Evolutionary conservation across 2,329 filamentous ascomycete species (phyloP).

Genomic region (Monosporascus sp.): DNA sequence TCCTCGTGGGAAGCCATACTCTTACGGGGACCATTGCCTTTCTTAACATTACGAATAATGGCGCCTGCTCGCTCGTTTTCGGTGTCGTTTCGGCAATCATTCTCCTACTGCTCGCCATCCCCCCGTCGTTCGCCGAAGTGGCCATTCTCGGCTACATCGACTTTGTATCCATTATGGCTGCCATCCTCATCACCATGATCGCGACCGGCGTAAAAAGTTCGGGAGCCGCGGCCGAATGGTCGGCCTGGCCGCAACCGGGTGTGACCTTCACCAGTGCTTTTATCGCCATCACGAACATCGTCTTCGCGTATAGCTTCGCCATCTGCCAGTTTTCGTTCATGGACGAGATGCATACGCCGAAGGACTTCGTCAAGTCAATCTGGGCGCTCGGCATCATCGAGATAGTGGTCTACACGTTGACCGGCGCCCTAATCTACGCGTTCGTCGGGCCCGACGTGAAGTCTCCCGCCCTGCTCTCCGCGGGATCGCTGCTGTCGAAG

Average conservation of each 20-base stretch:
- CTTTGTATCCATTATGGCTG: conserved; percentile 52
- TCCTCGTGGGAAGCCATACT: conserved; percentile 59
- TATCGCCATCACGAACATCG: conserved; percentile 53
- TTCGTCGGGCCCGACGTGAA: conserved; percentile 52
- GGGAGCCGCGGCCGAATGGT: conserved; percentile 22
- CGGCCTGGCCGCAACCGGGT: conserved; percentile 26
- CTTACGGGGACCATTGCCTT: conserved; percentile 58
- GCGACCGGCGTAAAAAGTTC: conserved; percentile 41
- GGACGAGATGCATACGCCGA: conserved; percentile 36
- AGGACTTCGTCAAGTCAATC: conserved; percentile 34
- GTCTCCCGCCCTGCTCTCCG: conserved; percentile 57
- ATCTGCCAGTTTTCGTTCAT: conserved; percentile 33
- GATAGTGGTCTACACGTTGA: conserved; percentile 53
- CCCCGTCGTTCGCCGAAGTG: conserved; percentile 53
- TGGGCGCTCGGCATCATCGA: conserved; percentile 49
- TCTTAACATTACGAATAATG: conserved; percentile 52
- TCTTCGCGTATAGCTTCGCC: conserved; percentile 52
- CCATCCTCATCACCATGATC: conserved; percentile 56
- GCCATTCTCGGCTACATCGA: conserved; percentile 54
- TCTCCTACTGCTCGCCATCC: conserved; percentile 49
- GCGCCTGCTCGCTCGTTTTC: conserved; percentile 54
- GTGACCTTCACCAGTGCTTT: conserved; percentile 43
- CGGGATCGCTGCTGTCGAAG: conserved; percentile 47
- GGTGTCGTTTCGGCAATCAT: conserved; percentile 50
- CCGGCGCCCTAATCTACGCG: conserved; percentile 57